These are phyloP conservation scores for Colletotrichum lindemuthianum DNA, from an alignment of 2,329 filamentous ascomycete genomes.

Conservation along the genomic window DNA sequence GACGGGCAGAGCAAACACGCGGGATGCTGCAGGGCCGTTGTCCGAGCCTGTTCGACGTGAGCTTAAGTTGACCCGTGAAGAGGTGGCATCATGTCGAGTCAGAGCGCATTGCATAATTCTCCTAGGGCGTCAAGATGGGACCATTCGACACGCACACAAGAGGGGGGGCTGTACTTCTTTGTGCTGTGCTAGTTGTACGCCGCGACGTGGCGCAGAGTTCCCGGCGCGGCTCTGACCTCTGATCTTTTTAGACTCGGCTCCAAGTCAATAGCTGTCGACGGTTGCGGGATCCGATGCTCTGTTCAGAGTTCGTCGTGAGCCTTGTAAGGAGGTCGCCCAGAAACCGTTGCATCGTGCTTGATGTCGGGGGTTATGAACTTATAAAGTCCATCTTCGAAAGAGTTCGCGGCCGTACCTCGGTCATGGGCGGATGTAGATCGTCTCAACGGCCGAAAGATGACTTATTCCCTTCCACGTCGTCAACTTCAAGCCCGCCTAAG, in stretches of 20 bases:
- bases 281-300: conserved; percentile 3
- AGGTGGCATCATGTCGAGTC: conserved; percentile 6
- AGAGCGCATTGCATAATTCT: not conserved
- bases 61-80: not conserved
- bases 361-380: too few relatives aligned
- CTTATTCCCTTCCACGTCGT: too few relatives aligned
- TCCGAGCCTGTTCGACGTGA: too few relatives aligned
- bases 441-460: too few relatives aligned
- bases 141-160: not conserved
- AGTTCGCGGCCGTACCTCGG: too few relatives aligned
- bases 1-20: not conserved
- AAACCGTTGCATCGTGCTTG: too few relatives aligned
- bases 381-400: too few relatives aligned
- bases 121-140: not conserved
- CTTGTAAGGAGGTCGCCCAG: not conserved
- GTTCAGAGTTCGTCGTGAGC: not conserved
- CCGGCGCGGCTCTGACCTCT: not conserved
- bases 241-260: too few relatives aligned
- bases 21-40: not conserved
- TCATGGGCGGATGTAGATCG: too few relatives aligned
- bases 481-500: too few relatives aligned
- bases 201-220: conserved; percentile 2
- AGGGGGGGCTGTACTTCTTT: not conserved
- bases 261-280: not conserved
- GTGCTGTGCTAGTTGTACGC: too few relatives aligned